Evolutionary conservation across 371 early-diverging fungal species (phyloP), one percentile per base, ranked within the genome.

Genomic region (Rhizomucor miehei): DNA sequence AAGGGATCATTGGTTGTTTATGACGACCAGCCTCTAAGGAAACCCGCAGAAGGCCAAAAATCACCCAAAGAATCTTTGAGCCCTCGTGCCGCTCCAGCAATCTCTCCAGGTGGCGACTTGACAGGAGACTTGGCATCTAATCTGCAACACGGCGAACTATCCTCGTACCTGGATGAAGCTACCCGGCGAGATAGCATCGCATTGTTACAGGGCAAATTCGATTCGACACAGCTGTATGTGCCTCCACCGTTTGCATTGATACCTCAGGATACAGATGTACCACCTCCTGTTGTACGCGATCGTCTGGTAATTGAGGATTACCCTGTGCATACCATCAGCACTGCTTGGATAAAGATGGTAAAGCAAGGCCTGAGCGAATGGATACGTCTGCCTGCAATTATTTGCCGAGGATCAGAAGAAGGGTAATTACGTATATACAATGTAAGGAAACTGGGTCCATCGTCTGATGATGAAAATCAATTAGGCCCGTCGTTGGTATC

Each of bases 301-400:
- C 65, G 69, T 6, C 53, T 88, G 20, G 75, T 71, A 1, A 73
- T 88, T 54, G 87, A 86, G 25, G 89, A 88, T 54, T 87, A 82
- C 44, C 83, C 84, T 10, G 57, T 59, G 12, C 81, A 87, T 16
- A 77, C 72, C 16, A 82, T 87, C 20, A 79, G 79, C 51, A 86
- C 88, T 0, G 81, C 75, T 3, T 88, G 86, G 85, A 87, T 88
- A 44, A 88, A 88, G 50, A 83, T 88, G 86, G 74, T 87, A 12
- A 84, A 85, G 49, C 86, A 87, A 59, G 89, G 76, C 2, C 48
- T 87, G 34, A 73, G 75, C 37, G 88, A 88, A 59, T 87, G 89
- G 89, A 39, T 87, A 1, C 54, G 84, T 34, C 55, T 87, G 6
- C 89, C 88, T 20, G 81, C 84, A 8, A 88, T 87, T 63, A 69